Conservation (phyloP, 2,329 filamentous ascomycete species). For the Exophiala phaeomuriformis region DNA sequence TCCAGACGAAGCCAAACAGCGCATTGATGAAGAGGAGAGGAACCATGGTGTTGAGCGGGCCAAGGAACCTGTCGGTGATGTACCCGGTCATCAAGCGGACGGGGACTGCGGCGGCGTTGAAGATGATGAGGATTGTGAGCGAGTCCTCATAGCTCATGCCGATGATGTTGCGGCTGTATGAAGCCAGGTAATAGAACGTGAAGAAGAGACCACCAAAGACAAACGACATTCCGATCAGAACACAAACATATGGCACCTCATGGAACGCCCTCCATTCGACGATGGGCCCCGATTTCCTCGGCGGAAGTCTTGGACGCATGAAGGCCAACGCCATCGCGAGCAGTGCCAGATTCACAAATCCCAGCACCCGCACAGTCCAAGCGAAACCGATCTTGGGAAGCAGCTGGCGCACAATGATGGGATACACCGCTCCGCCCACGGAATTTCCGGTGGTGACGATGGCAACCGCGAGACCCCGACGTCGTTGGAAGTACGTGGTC, state of each 20-base stretch:
- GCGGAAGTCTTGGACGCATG: slow-evolving; percentile 44
- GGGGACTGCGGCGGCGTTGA: slow-evolving; percentile 54
- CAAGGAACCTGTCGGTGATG: slow-evolving; percentile 47
- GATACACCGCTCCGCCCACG: slow-evolving; percentile 58
- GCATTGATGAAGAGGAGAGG: slow-evolving; percentile 41
- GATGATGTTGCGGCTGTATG: slow-evolving; percentile 27
- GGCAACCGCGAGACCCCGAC: slow-evolving; percentile 54
- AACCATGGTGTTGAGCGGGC: slow-evolving; percentile 56
- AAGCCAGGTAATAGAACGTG: slow-evolving; percentile 20
- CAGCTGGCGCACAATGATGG: slow-evolving; percentile 50
- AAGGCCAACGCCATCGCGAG: slow-evolving; percentile 35
- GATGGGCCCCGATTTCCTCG: slow-evolving; percentile 45
- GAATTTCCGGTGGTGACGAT: slow-evolving; percentile 54
- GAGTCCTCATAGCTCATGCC: slow-evolving; percentile 47
- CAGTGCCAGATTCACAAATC: slow-evolving; percentile 50
- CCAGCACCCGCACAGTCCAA: slow-evolving; percentile 58
- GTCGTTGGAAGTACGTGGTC: slow-evolving; percentile 55
- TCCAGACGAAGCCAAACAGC: slow-evolving; percentile 50
- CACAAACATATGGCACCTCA: slow-evolving; percentile 43
- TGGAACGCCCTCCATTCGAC: slow-evolving; percentile 48
- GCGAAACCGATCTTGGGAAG: slow-evolving; percentile 55
- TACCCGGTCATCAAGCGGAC: slow-evolving; percentile 53
- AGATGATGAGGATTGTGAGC: slow-evolving; percentile 47
- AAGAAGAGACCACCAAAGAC: slow-evolving; percentile 23
- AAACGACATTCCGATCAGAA: slow-evolving; percentile 17